Evolutionary conservation across 208 protist genomes (phyloP).

Genomic region (Leishmania lainsoni): DNA sequence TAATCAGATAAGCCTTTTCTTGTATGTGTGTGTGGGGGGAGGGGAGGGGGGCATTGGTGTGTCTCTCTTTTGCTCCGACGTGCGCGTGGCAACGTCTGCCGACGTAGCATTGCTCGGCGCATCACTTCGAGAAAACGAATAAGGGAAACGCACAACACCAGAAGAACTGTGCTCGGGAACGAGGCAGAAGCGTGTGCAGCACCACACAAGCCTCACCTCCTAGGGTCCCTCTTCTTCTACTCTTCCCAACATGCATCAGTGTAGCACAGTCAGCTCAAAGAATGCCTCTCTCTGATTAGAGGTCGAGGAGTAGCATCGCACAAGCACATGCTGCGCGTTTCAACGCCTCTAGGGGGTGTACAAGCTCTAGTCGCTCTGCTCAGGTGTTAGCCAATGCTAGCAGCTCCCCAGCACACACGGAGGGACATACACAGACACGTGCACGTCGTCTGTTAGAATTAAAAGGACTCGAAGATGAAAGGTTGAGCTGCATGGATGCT

Average conservation of each 20-base stretch:
- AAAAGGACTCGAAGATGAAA: conserved; percentile 48
- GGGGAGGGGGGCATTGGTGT: neutral
- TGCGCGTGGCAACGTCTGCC: neutral
- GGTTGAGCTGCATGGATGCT: neutral
- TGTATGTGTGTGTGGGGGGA: too few species aligned
- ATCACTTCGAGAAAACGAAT: neutral
- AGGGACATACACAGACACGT: neutral
- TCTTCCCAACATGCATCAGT: neutral
- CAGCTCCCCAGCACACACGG: neutral
- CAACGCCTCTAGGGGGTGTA: neutral
- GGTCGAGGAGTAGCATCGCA: neutral
- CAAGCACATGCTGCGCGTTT: neutral
- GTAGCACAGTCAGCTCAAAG: neutral
- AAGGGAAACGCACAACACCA: neutral
- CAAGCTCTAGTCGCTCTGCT: neutral
- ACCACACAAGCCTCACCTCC: neutral
- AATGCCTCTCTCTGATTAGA: neutral
- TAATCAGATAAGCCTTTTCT: neutral
- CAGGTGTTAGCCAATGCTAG: neutral
- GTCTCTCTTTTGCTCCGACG: neutral
- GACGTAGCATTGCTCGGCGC: neutral
- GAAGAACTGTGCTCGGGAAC: neutral
- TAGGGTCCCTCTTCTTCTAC: neutral
- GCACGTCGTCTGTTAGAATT: conserved; percentile 36
- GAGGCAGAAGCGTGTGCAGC: neutral